Base-by-base conservation (phyloP, 1,284 basidiomycete species). In the Austroboletus olivaceoglutinosus region DNA sequence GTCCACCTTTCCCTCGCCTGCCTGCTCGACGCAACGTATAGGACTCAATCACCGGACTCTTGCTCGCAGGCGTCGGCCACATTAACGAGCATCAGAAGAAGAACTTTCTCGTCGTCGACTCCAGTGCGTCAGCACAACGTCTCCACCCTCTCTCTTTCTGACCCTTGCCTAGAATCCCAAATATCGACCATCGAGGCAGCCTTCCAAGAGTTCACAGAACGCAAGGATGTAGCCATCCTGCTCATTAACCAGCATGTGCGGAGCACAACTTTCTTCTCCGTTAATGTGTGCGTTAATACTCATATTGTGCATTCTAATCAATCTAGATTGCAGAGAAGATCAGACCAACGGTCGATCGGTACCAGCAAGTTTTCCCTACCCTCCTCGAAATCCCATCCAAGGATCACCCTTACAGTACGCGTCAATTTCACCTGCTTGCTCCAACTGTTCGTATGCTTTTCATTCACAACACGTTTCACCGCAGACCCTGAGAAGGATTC, bases 361-460 rank as follows among this genome's bases (percentile, higher is more conserved):
- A 99, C 69, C 87, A 91, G 56, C 90, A 95, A 68, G 87, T 96
- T 1, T 99, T 99, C 76, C 97, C 97, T 21, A 93, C 97, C 0
- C 72, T 99, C 31, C 83, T 99, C 21, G 97, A 99, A 73, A 99
- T 99, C 58, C 97, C 97, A 18, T 92, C 90, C 47, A 96, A 96
- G 70, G 93, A 92, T 64, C 91, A 93, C 70, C 91, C 92, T 45
- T 95, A 94, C 61, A 91, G 92, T 91, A 57, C 52, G 76, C 68
- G 22, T 30, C 33, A 11, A 18, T 21, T 15, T 51, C 48, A 43
- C 45, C 39, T 27, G 31, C 25, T 47, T 34, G 37, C 30, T 39
- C 30, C 43, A n/a, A 16, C 47, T 43, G 22, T 29, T 48, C 48
- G 31, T 46, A 46, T 55, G 19, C 44, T 23, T 47, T 51, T 61